phyloP scores from a whole-genome alignment of 495 filamentous ascomycete species.

The Umbilicaria muhlenbergii region DNA sequence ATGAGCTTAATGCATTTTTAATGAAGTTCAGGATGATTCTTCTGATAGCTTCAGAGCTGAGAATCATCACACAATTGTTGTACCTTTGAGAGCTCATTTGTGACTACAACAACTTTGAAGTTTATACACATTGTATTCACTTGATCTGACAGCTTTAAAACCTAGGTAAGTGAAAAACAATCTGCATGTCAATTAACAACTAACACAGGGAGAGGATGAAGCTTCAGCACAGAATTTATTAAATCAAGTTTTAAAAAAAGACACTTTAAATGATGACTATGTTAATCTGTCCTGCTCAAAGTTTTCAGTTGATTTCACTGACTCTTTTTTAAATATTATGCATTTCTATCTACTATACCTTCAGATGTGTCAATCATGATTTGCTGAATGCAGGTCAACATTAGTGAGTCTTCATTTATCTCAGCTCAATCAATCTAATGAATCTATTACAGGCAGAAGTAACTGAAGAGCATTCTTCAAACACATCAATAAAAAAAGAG shows the following conservation, averaged over 20 bases:
- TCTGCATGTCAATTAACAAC: neutral
- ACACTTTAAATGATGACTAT: conserved; percentile 2
- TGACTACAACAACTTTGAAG: conserved; percentile 16
- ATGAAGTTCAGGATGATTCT: conserved; percentile 18
- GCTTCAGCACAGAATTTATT: neutral
- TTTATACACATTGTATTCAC: conserved; percentile 13
- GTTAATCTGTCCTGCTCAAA: neutral
- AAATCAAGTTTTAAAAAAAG: neutral
- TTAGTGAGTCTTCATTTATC: neutral
- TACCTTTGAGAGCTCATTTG: conserved; percentile 20
- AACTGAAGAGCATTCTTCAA: neutral
- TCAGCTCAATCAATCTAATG: neutral
- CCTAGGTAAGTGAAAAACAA: conserved; percentile 5
- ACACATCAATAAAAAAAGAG: too few relatives aligned
- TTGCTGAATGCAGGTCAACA: neutral
- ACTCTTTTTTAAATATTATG: too few relatives aligned
- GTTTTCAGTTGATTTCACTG: too few relatives aligned
- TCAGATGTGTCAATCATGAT: neutral
- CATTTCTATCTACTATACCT: conserved; percentile 1
- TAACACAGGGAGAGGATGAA: neutral
- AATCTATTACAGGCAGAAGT: conserved; percentile 1
- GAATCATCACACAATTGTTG: conserved; percentile 14
- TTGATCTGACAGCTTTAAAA: conserved; percentile 19
- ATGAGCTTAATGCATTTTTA: conserved; percentile 14
- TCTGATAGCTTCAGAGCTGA: conserved; percentile 14